These are phyloP conservation scores for Hymenotorrendiella dingleyae DNA, from an alignment of 2,329 filamentous ascomycete genomes.

Conservation along the genomic window DNA sequence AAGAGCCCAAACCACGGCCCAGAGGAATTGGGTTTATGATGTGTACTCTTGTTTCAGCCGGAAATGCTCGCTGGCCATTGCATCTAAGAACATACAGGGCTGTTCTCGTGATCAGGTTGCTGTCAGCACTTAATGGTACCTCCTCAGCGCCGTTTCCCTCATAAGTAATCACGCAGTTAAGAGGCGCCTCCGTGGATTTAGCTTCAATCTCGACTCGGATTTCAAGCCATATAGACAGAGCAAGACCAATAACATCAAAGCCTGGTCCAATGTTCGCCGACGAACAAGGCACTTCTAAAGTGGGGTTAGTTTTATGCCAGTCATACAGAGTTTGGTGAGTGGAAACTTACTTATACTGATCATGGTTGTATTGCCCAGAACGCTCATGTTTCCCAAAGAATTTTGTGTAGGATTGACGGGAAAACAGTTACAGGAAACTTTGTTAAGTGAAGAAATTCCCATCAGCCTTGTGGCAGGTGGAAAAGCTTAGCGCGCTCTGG, in stretches of 20 bases:
- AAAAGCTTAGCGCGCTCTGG: no score
- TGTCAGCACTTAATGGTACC: constrained; percentile 76
- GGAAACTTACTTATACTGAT: constrained; percentile 22
- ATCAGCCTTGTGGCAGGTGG: background rate
- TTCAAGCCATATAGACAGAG: constrained; percentile 90
- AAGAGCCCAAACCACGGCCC: constrained; percentile 88
- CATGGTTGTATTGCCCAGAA: no score
- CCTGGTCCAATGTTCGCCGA: constrained; percentile 97
- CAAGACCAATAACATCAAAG: constrained; percentile 96
- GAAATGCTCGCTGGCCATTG: constrained; percentile 80
- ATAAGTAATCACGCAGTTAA: constrained; percentile 89
- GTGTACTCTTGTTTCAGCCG: constrained; percentile 80
- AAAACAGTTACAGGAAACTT: background rate
- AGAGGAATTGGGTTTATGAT: constrained; percentile 94
- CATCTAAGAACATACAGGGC: constrained; percentile 93
- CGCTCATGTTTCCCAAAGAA: background rate
- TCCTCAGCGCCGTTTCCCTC: constrained; percentile 66
- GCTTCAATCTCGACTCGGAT: constrained; percentile 69
- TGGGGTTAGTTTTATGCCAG: background rate
- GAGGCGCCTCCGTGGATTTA: constrained; percentile 50
- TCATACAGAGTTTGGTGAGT: background rate
- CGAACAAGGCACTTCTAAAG: constrained; percentile 69
- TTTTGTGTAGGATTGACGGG: background rate
- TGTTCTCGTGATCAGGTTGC: constrained; percentile 89
- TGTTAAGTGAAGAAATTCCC: background rate